Evolutionary conservation across 768 basidiomycete species (phyloP), one percentile per base, ranked within the genome.

Genomic region (Mycena amicta): DNA sequence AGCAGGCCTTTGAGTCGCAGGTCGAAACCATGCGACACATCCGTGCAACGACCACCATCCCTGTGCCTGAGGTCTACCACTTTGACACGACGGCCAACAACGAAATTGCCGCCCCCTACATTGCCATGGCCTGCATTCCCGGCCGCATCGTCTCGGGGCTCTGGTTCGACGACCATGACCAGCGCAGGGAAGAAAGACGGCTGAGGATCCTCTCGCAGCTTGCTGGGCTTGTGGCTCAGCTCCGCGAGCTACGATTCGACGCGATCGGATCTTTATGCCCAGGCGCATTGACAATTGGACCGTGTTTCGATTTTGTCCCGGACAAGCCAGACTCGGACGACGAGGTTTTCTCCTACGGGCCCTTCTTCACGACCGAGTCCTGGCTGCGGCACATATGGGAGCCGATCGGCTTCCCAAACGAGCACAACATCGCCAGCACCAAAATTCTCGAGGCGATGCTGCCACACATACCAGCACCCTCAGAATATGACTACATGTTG

Each of bases 401-500:
- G 8, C 12, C 15, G 22, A 15, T 23, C 43, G 15, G 12, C 22
- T 5, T 8, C 22, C 15, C 12, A 6, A 23, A 15, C 12, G 12
- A 15, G 8, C 12, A 45, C 22, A 16, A 45, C 43, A 45, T 45
- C 22, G 43, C 43, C 12, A 8, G 15, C 30, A 13, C 57, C 8
- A 50, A 45, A 31, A 59, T 59, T 12, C 52, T 59, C 50, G 57
- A 54, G 27, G 55, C 51, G 57, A 49, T 53, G 55, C 27, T 70
- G 5, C 62, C 64, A 2, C 56, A 68, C 55, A 5, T 26, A 11
- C 53, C 61, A n/a, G 56, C 66, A 45, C 67, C 67, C n/a, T 67
- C 64, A 26, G 61, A 66, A 25, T 69, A 66, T 13, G 51, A 45
- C 37, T 71, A 69, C 53, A 57, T 60, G 28, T 59, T 71, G 41